Conservation (phyloP, 1,139 yeast species). For the Protomyces arabidopsidicola region DNA sequence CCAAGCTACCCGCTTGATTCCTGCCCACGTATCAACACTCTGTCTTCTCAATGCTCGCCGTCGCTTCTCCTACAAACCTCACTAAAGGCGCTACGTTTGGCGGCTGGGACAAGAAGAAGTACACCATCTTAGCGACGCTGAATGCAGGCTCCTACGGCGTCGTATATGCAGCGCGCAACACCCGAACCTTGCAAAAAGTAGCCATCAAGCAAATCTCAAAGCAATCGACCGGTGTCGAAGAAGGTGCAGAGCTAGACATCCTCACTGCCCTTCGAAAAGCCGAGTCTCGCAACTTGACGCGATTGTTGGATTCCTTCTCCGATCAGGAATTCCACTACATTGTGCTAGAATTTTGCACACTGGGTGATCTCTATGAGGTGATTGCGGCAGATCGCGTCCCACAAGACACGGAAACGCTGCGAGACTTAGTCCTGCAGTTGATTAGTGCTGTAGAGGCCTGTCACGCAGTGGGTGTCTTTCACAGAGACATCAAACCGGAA, state of each 20-base stretch:
- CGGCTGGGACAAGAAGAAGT: constrained; percentile 37
- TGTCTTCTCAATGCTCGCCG: background rate
- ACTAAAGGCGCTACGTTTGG: constrained; percentile 18
- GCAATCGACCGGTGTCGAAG: background rate
- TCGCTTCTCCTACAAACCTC: background rate
- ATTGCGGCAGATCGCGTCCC: constrained; percentile 80
- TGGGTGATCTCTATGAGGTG: constrained; percentile 93
- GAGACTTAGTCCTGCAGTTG: constrained; percentile 71
- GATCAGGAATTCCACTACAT: constrained; percentile 51
- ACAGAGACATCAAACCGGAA: constrained; percentile 83
- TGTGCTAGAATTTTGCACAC: constrained; percentile 78
- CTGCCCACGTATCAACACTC: background rate
- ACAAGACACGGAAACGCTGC: constrained; percentile 55
- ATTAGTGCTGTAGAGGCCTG: constrained; percentile 80
- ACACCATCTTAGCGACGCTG: constrained; percentile 67
- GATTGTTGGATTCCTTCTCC: constrained; percentile 70
- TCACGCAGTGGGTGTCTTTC: constrained; percentile 83
- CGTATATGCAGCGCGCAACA: constrained; percentile 79
- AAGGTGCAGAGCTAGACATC: constrained; percentile 25
- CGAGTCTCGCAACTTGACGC: constrained; percentile 51
- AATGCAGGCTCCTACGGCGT: constrained; percentile 93
- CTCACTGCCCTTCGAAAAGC: constrained; percentile 41
- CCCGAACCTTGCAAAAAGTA: constrained; percentile 16
- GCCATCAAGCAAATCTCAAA: constrained; percentile 25
- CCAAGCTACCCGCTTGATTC: too few species aligned